phyloP scores from a whole-genome alignment of 208 protist species.

The Acanthamoeba culbertsoni region DNA sequence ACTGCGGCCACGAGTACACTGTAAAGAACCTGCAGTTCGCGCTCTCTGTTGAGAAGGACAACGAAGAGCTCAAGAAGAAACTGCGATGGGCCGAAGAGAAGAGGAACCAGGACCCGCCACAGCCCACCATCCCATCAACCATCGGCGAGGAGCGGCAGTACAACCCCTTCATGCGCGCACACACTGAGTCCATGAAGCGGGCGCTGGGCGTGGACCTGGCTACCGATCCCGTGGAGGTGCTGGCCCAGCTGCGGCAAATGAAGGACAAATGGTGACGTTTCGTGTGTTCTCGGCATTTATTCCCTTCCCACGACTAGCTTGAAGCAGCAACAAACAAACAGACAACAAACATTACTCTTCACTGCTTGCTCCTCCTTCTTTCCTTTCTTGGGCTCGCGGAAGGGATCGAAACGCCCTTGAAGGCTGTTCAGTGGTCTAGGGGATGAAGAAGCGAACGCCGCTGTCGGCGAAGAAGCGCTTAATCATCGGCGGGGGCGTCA shows the following conservation, averaged over 20 bases:
- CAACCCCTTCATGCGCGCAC: slow-evolving; percentile 74
- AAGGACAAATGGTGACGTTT: slow-evolving; percentile 42
- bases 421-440: no score
- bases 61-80: slow-evolving; percentile 62
- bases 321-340: no score
- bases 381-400: no score
- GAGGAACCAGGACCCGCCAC: neutral
- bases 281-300: no score
- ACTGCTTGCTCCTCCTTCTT: no score
- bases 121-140: slow-evolving; percentile 72
- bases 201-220: neutral
- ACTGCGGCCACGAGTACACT: slow-evolving; percentile 77
- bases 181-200: neutral
- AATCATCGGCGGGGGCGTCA: neutral
- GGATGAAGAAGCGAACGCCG: no score
- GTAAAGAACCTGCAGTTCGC: slow-evolving; percentile 73
- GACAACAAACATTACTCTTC: no score
- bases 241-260: neutral
- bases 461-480: no score
- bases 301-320: no score
- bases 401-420: no score
- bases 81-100: neutral
- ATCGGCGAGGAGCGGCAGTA: slow-evolving; percentile 59
- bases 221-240: neutral
- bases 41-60: slow-evolving; percentile 61